Base-by-base conservation (phyloP, 2,329 filamentous ascomycete genomes). In the Aspergillus neotritici region DNA sequence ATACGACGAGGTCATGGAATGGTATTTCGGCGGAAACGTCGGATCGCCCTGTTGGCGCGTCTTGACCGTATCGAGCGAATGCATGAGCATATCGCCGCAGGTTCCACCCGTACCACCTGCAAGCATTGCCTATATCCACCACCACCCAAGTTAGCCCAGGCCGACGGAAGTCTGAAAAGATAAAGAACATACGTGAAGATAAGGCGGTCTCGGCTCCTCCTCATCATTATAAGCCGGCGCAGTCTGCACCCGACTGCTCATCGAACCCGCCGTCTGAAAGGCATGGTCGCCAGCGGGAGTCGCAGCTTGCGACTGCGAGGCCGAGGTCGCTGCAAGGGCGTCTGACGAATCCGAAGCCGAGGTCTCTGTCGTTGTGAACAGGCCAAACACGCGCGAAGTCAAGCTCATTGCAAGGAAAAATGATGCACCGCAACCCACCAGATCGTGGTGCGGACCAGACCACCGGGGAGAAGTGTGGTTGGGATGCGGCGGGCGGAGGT, bases 41-140 rank as follows among this genome's bases (percentile, higher is more conserved):
- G 91, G 90, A 61, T 97, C 93, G 60, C 91, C 93, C 69, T 98
- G 93, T 66, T 98, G 94, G 56, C 93, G 81, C 36, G 93, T 98
- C 72, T 98, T 98, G 58, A 98, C 93, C 1, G 93, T 98, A 67
- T 98, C 93, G 61, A 98, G 79, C 35, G 91, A 97, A 72, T 98
- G 93, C 93, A 98, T 98, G 54, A 98, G 74, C 78, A 98, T 86
- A 67, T 98, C 93, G 46, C 94, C 93, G 43, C 86, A 94, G 12
- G 87, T 90, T 41, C 93, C 93, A 61, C 94, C 93, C 41, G 94
- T 74, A 47, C 91, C 93, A 61, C 93, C 93, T 29, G 93, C 93
- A 60, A 98, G 76, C 90, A 97, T 98, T 64, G 86, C 83, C 88
- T 95, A 57, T 42, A 48, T 37, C 31, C n/a, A 16, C 21, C 15